phyloP scores from a whole-genome alignment of 2,329 filamentous ascomycete species.

The Macrophomina tecta region DNA sequence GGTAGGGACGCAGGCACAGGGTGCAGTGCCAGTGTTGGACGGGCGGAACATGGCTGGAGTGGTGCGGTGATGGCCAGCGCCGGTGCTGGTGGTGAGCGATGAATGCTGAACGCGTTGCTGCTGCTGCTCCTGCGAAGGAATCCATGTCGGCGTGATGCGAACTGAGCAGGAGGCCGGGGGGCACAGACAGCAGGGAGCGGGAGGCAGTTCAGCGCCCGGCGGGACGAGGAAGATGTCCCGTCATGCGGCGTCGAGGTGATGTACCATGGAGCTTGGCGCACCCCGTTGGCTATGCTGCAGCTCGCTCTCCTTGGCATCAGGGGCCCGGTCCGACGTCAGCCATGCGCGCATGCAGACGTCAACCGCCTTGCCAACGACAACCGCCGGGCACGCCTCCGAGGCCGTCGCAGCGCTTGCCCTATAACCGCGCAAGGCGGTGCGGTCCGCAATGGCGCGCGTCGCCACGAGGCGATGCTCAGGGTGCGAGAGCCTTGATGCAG shows the following conservation, averaged over 20 bases:
- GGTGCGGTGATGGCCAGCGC: neutral
- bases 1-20: neutral
- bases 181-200: neutral
- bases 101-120: neutral
- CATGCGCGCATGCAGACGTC: constrained; percentile 22
- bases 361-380: constrained; percentile 18
- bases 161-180: neutral
- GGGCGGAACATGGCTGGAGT: neutral
- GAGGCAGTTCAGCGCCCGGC: neutral
- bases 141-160: neutral
- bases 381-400: constrained; percentile 9
- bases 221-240: neutral
- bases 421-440: constrained; percentile 17
- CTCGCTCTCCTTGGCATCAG: neutral
- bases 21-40: neutral
- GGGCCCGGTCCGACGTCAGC: constrained; percentile 8
- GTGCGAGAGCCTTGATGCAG: constrained; percentile 4
- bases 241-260: constrained; percentile 20
- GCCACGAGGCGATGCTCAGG: constrained; percentile 20
- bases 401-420: constrained; percentile 10
- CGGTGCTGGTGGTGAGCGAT: neutral
- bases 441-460: constrained; percentile 24
- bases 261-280: constrained; percentile 2
- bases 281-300: constrained; percentile 11
- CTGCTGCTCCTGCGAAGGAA: constrained; percentile 14